A percentile compares a stretch with the other conserved stretches of the same genome.
Evolutionary conservation across 176 grass and related monocot genomes (phyloP).

Genomic region (Leersia perrieri): DNA sequence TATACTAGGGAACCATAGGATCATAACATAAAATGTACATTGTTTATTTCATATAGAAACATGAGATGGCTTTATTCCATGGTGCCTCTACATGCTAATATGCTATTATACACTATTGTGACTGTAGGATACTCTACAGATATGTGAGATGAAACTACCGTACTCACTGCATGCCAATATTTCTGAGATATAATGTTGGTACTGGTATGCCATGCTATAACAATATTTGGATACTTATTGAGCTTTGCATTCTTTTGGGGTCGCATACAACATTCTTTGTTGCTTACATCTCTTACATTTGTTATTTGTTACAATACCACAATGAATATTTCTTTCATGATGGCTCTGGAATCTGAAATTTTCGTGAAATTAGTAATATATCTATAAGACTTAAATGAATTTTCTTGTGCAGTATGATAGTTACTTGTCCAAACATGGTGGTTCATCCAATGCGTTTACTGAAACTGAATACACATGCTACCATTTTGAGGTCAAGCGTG

Average conservation of each 20-base stretch:
- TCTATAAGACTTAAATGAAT: slow-evolving; percentile 15
- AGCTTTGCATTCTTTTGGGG: background rate
- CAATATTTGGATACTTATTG: slow-evolving; percentile 3
- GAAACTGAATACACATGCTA: slow-evolving; percentile 96
- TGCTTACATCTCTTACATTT: slow-evolving; percentile 9
- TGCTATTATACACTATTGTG: background rate
- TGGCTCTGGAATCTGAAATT: background rate
- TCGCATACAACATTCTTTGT: background rate
- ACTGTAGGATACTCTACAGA: background rate
- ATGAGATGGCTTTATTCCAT: no score
- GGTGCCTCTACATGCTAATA: no score
- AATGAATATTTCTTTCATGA: background rate
- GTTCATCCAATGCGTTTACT: slow-evolving; percentile 92
- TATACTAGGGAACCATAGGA: slow-evolving; percentile 13
- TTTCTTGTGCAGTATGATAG: slow-evolving; percentile 77
- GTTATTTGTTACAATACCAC: slow-evolving; percentile 12
- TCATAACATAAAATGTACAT: background rate
- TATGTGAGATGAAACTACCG: background rate
- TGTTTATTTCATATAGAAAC: no score
- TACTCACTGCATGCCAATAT: background rate
- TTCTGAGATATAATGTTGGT: background rate
- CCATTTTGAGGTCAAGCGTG: slow-evolving; percentile 82
- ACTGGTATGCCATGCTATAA: slow-evolving; percentile 5
- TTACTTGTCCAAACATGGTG: slow-evolving; percentile 93
- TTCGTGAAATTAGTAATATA: background rate